phyloP scores from a whole-genome alignment of 2,329 filamentous ascomycete species.

The Neoarthrinium moseri region DNA sequence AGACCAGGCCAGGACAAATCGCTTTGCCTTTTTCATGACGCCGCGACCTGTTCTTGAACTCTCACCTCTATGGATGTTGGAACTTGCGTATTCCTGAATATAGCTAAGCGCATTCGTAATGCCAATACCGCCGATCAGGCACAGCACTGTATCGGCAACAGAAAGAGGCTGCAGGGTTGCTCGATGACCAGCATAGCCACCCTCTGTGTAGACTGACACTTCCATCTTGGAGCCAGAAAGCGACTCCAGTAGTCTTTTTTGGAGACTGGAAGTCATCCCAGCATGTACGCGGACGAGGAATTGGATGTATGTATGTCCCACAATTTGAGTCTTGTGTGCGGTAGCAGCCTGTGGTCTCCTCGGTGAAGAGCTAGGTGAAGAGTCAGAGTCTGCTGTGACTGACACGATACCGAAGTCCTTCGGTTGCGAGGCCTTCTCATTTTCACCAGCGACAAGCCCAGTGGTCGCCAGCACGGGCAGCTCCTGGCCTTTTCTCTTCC shows the following conservation, averaged over 20 bases:
- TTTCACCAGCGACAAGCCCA: not conserved
- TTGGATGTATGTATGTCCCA: not conserved
- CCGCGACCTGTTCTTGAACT: not conserved
- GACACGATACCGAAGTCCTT: not conserved
- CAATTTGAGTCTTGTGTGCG: not conserved
- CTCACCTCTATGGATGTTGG: slow-evolving; percentile 2
- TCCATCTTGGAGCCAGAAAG: slow-evolving; percentile 1
- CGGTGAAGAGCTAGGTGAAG: not conserved
- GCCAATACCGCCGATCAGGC: slow-evolving; percentile 15
- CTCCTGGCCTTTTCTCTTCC: slow-evolving; percentile 9
- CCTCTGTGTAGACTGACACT: slow-evolving; percentile 15
- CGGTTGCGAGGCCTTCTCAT: not conserved
- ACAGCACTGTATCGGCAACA: slow-evolving; percentile 16
- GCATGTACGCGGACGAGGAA: slow-evolving; percentile 15
- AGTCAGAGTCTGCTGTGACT: not conserved
- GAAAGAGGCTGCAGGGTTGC: slow-evolving; percentile 10
- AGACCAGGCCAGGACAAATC: slow-evolving; percentile 25
- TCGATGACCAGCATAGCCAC: slow-evolving; percentile 16
- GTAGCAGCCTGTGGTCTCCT: not conserved
- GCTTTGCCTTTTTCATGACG: slow-evolving; percentile 16
- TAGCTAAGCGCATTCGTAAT: slow-evolving; percentile 17
- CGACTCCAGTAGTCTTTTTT: slow-evolving; percentile 6
- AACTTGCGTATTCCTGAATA: slow-evolving; percentile 18
- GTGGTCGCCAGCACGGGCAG: not conserved
- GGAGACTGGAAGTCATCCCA: slow-evolving; percentile 13